These are phyloP conservation scores for Leccinum variabile DNA, from an alignment of 1,284 basidiomycete species.

Conservation along the genomic window DNA sequence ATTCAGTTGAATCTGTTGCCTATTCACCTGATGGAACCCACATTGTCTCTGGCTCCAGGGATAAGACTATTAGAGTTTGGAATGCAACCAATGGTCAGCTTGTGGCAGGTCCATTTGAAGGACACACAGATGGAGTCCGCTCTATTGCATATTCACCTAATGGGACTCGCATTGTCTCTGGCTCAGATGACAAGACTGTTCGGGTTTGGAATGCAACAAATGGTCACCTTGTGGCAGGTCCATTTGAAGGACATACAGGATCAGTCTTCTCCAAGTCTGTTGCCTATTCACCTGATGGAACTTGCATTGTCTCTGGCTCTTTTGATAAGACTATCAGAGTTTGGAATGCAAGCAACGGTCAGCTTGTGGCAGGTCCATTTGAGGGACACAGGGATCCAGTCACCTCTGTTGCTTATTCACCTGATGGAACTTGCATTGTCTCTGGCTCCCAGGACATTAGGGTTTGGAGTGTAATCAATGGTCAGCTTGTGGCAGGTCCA, in stretches of 20 bases:
- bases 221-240: neutral
- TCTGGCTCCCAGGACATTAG: neutral
- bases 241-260: too few relatives aligned
- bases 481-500: neutral
- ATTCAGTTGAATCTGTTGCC: neutral
- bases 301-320: neutral
- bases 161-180: neutral
- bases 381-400: too few relatives aligned
- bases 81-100: neutral
- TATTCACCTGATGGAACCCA: neutral
- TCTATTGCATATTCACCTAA: neutral
- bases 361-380: neutral
- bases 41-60: neutral
- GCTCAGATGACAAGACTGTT: neutral
- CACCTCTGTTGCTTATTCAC: neutral
- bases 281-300: neutral
- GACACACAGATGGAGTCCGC: too few relatives aligned
- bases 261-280: too few relatives aligned
- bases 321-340: rapidly evolving
- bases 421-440: neutral
- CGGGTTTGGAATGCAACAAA: neutral
- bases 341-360: neutral
- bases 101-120: neutral
- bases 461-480: neutral
- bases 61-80: neutral